Evolutionary conservation across 202 grass and related monocot species (phyloP).

Genomic region (Thinopyrum obtusiflorum): DNA sequence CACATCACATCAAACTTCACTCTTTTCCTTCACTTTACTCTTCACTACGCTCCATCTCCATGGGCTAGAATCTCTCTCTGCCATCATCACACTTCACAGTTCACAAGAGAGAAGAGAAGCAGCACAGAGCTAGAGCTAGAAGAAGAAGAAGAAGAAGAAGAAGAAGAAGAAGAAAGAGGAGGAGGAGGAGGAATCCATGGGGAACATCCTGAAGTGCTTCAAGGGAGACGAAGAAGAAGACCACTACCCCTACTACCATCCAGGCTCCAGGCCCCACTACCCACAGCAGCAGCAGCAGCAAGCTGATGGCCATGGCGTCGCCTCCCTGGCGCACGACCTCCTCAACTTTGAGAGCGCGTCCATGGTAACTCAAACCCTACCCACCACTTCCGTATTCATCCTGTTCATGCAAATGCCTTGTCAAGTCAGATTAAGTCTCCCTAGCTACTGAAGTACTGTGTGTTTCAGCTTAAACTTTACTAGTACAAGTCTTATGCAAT

Average conservation of each 20-base stretch:
- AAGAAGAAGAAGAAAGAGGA: too few species aligned
- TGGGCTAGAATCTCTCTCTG: not conserved
- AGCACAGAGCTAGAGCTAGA: not conserved
- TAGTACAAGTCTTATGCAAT: not conserved
- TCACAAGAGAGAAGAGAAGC: not conserved
- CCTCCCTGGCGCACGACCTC: slow-evolving; percentile 32
- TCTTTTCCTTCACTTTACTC: not conserved
- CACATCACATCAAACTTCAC: not conserved
- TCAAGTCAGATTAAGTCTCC: not conserved
- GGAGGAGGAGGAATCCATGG: slow-evolving; percentile 14
- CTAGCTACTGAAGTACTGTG: not conserved
- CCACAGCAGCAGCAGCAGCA: slow-evolving; percentile 15
- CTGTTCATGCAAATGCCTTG: not conserved
- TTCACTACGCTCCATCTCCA: not conserved
- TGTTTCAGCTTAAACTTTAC: not conserved
- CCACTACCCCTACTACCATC: slow-evolving; percentile 34
- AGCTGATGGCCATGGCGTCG: slow-evolving; percentile 15
- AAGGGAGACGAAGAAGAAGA: not conserved
- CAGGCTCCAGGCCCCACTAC: not conserved
- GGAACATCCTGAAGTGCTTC: slow-evolving; percentile 38
- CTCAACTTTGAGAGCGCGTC: slow-evolving; percentile 37
- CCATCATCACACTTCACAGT: not conserved
- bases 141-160: too few species aligned
- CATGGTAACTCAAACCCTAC: slow-evolving; percentile 28
- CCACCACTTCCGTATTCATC: not conserved